phyloP scores from a whole-genome alignment of 805 yeast genomes.

The Brettanomyces sp. region DNA sequence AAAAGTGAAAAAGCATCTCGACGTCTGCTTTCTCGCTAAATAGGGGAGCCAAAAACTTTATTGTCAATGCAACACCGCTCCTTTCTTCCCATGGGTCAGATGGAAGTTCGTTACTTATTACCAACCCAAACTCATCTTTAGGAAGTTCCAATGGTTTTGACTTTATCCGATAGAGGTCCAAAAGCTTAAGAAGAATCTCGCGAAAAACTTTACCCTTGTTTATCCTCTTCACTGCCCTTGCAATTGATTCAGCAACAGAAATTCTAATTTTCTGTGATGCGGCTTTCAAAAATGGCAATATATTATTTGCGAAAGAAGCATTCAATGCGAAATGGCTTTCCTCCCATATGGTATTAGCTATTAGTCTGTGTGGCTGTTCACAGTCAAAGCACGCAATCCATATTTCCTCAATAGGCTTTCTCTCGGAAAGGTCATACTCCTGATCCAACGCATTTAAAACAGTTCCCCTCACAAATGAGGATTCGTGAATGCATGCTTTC shows the following conservation, averaged over 20 bases:
- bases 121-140: slow-evolving; percentile 72
- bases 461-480: slow-evolving; percentile 65
- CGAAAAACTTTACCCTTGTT: slow-evolving; percentile 14
- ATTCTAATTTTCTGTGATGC: slow-evolving; percentile 59
- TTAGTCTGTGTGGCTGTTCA: slow-evolving; percentile 47
- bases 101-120: slow-evolving; percentile 48
- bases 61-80: slow-evolving; percentile 67
- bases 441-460: slow-evolving; percentile 79
- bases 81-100: slow-evolving; percentile 82
- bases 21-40: slow-evolving; percentile 35
- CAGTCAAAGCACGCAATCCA: slow-evolving; percentile 75
- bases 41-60: slow-evolving; percentile 46
- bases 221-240: slow-evolving; percentile 39
- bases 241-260: slow-evolving; percentile 64
- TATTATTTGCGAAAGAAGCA: slow-evolving; percentile 32
- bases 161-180: slow-evolving; percentile 48
- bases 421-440: slow-evolving; percentile 56
- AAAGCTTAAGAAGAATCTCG: slow-evolving; percentile 35
- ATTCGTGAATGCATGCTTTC: slow-evolving; percentile 47
- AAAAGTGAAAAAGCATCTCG: slow-evolving; percentile 47
- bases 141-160: slow-evolving; percentile 70
- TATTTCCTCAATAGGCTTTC: slow-evolving; percentile 40
- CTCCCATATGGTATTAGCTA: slow-evolving; percentile 79
- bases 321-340: slow-evolving; percentile 53
- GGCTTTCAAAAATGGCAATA: slow-evolving; percentile 43